Evolutionary conservation across 352 stramenopile species (phyloP).

Genomic region (Phytophthora chlamydospora): DNA sequence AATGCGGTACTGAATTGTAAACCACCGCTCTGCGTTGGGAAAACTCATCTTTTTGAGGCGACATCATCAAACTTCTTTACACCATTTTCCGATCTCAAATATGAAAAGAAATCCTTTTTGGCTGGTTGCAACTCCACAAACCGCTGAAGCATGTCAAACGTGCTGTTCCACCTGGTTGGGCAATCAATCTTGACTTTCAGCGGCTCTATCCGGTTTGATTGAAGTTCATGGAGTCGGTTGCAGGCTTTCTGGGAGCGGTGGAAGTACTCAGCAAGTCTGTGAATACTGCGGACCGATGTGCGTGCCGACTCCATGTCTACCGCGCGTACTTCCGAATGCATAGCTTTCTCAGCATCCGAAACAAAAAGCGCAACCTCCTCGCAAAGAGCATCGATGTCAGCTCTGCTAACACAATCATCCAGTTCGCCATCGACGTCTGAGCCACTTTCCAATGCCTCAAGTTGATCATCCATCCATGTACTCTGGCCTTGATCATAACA

Average conservation of each 20-base stretch:
- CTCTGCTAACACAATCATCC: no score
- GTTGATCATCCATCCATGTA: no score
- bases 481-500: no score
- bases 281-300: background rate
- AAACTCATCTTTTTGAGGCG: background rate
- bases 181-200: background rate
- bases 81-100: no score
- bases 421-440: no score
- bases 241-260: background rate
- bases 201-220: background rate
- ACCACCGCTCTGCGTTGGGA: background rate
- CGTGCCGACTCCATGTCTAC: background rate
- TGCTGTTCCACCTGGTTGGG: background rate
- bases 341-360: background rate
- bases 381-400: background rate
- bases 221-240: background rate
- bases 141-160: background rate
- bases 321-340: background rate
- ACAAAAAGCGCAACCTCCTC: no score
- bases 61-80: background rate
- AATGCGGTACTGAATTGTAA: slow-evolving; percentile 4
- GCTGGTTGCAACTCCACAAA: background rate
- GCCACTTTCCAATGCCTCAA: no score
- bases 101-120: background rate
- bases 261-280: background rate